phyloP scores from a whole-genome alignment of 805 yeast genomes.

The Saccharomycopsis fodiens region DNA sequence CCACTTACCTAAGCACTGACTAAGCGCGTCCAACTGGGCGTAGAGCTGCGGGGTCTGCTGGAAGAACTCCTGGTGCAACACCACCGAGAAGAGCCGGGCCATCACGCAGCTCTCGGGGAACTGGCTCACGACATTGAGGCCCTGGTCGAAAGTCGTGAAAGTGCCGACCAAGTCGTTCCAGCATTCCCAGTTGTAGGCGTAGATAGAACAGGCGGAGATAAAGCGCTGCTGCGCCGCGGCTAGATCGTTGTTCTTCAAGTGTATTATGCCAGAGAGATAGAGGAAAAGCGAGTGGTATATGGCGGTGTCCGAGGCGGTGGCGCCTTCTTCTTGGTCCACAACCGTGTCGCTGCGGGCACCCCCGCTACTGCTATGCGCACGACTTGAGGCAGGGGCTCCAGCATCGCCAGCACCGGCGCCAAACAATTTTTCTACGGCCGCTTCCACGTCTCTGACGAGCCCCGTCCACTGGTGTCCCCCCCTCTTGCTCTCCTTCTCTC shows the following conservation, averaged over 20 bases:
- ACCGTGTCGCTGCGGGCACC: constrained; percentile 1
- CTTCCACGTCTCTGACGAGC: constrained; percentile 36
- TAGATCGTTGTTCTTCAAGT: constrained; percentile 55
- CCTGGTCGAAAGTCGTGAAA: constrained; percentile 55
- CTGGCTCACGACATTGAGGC: constrained; percentile 34
- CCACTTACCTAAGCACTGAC: constrained; percentile 60
- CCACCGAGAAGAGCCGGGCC: constrained; percentile 56
- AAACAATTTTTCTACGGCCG: constrained; percentile 2
- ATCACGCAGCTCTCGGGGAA: constrained; percentile 23
- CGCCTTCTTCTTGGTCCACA: too few relatives aligned
- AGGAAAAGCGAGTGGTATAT: constrained; percentile 36
- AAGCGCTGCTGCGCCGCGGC: constrained; percentile 53
- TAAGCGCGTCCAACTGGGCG: constrained; percentile 41
- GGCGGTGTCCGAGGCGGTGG: not conserved
- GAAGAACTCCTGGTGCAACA: constrained; percentile 69
- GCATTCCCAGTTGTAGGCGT: constrained; percentile 89
- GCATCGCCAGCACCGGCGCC: constrained; percentile 1
- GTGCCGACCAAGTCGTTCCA: constrained; percentile 76
- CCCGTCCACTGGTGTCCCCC: constrained; percentile 27
- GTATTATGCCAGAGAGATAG: constrained; percentile 64
- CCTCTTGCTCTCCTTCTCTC: constrained; percentile 29
- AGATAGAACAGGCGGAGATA: constrained; percentile 51
- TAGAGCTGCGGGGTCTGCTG: constrained; percentile 53
- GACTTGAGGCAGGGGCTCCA: constrained; percentile 2
- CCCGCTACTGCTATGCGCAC: constrained; percentile 16